These are phyloP conservation scores for Penicillium taxi DNA, from an alignment of 495 filamentous ascomycete species.

Conservation along the genomic window DNA sequence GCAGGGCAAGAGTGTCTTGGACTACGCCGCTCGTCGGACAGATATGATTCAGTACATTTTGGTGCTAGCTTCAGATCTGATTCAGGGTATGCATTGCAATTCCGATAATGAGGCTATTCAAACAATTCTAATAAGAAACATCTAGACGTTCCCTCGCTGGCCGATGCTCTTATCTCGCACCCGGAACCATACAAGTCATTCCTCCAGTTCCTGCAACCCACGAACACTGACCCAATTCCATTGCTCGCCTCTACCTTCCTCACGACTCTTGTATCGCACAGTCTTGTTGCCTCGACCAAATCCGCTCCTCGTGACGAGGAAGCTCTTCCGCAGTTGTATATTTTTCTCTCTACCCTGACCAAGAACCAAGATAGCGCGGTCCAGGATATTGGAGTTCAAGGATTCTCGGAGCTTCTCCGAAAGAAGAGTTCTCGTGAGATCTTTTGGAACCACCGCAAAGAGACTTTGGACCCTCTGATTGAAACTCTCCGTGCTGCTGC, in stretches of 20 bases:
- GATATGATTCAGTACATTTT: slow-evolving; percentile 94
- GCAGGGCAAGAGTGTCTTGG: slow-evolving; percentile 67
- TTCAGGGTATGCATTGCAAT: slow-evolving; percentile 56
- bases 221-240: slow-evolving; percentile 77
- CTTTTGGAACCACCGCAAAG: slow-evolving; percentile 81
- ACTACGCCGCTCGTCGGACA: slow-evolving; percentile 65
- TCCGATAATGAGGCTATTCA: not conserved
- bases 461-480: slow-evolving; percentile 75
- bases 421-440: slow-evolving; percentile 64
- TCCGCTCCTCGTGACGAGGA: slow-evolving; percentile 52
- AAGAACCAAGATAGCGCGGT: slow-evolving; percentile 78
- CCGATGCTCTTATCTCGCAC: slow-evolving; percentile 64
- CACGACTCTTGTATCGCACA: slow-evolving; percentile 67
- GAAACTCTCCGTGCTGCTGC: slow-evolving; percentile 75
- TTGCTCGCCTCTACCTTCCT: slow-evolving; percentile 86
- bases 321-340: slow-evolving; percentile 78
- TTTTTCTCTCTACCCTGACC: slow-evolving; percentile 70
- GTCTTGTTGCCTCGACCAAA: slow-evolving; percentile 51
- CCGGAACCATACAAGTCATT: slow-evolving; percentile 76
- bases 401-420: slow-evolving; percentile 81
- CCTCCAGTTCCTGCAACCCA: slow-evolving; percentile 74
- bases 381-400: slow-evolving; percentile 90
- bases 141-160: slow-evolving; percentile 69
- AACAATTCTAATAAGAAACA: too few relatives aligned
- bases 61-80: slow-evolving; percentile 78